phyloP scores from a whole-genome alignment of 2,329 filamentous ascomycete genomes.

The Phyllosticta paracitricarpa region DNA sequence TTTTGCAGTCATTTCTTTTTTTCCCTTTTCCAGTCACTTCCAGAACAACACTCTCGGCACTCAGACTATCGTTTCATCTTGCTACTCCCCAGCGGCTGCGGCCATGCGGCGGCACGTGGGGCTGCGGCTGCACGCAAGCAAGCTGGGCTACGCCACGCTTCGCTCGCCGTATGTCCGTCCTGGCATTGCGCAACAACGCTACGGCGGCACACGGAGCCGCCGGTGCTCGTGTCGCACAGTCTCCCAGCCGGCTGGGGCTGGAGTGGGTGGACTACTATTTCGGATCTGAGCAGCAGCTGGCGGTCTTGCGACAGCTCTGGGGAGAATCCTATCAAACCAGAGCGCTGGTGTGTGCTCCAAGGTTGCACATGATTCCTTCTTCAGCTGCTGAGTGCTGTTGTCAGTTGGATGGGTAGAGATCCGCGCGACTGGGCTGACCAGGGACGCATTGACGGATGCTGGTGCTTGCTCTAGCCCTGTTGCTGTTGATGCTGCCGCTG shows the following conservation, averaged over 20 bases:
- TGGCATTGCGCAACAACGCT: background rate
- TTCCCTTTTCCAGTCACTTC: background rate
- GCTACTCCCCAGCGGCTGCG: background rate
- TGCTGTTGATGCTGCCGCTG: background rate
- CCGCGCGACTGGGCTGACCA: background rate
- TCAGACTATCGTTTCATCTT: background rate
- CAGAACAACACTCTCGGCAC: background rate
- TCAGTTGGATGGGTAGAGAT: background rate
- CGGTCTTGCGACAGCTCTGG: background rate
- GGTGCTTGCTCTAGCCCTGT: background rate
- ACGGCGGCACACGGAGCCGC: background rate
- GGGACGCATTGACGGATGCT: too few species aligned
- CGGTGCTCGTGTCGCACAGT: background rate
- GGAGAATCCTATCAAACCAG: background rate
- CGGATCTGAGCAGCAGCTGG: background rate
- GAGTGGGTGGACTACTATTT: background rate
- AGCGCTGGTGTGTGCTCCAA: background rate
- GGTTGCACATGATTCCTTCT: background rate
- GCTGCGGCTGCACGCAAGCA: background rate
- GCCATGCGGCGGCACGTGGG: slow-evolving; percentile 17
- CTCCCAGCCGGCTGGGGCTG: background rate
- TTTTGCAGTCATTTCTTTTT: background rate
- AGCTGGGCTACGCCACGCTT: background rate
- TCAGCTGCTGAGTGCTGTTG: background rate
- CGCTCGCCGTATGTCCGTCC: background rate